Evolutionary conservation across 176 grass and related monocot genomes (phyloP).

Genomic region (Oryza rufipogon): DNA sequence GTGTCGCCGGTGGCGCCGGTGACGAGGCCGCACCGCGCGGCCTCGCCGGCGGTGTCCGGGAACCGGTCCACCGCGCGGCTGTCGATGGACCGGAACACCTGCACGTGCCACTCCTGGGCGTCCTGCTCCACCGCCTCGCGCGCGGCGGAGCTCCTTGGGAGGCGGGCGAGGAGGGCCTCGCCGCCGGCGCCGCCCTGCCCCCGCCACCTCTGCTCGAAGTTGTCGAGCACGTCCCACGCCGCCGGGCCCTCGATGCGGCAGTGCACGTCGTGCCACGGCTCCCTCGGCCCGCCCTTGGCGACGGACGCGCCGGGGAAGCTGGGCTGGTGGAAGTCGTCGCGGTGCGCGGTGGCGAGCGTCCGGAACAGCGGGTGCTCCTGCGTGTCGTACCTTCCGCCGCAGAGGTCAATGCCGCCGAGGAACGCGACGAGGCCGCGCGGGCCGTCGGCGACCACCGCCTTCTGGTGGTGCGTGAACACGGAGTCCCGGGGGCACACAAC

Average conservation of each 20-base stretch:
- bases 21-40: constrained; percentile 11
- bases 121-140: constrained; percentile 14
- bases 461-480: constrained; percentile 52
- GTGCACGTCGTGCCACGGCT: constrained; percentile 62
- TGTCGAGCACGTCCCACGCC: constrained; percentile 59
- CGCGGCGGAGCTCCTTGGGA: constrained; percentile 44
- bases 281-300: constrained; percentile 51
- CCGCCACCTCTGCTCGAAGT: constrained; percentile 61
- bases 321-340: constrained; percentile 47
- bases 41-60: constrained; percentile 17
- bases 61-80: constrained; percentile 27
- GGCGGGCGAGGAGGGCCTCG: not conserved
- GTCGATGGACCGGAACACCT: constrained; percentile 90
- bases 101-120: constrained; percentile 57
- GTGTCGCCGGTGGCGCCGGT: constrained; percentile 7
- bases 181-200: constrained; percentile 28
- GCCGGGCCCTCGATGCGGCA: constrained; percentile 54
- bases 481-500: constrained; percentile 17
- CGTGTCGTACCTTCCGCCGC: constrained; percentile 58
- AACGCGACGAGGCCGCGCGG: constrained; percentile 53
- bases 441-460: constrained; percentile 57
- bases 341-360: constrained; percentile 39
- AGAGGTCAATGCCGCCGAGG: constrained; percentile 61
- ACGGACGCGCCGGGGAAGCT: constrained; percentile 47
- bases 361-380: constrained; percentile 55